Evolutionary conservation across 176 grass and related monocot species (phyloP).

Genomic region (Bothriochloa decipiens): DNA sequence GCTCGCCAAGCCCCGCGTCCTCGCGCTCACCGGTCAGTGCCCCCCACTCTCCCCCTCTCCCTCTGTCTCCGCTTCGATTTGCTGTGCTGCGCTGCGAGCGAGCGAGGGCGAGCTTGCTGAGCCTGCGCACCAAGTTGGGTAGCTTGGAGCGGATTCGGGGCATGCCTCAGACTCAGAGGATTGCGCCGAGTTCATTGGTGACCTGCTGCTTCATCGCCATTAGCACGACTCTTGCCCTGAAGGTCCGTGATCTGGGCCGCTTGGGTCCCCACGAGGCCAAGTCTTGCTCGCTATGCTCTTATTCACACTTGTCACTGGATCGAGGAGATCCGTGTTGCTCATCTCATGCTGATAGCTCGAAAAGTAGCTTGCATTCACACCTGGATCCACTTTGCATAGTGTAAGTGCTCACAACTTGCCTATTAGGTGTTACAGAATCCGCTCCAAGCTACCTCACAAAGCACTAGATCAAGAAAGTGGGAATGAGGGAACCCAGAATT

Average conservation of each 20-base stretch:
- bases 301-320: neutral
- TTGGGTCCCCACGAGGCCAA: neutral
- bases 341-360: neutral
- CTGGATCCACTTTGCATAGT: neutral
- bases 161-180: neutral
- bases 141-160: neutral
- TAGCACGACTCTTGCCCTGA: neutral
- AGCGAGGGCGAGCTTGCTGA: neutral
- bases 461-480: neutral
- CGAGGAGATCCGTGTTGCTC: constrained; percentile 25
- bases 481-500: neutral
- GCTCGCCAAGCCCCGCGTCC: constrained; percentile 90
- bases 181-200: neutral
- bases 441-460: neutral
- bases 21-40: constrained; percentile 68
- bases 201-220: neutral
- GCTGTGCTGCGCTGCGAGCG: neutral
- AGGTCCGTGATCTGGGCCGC: constrained; percentile 36
- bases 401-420: neutral
- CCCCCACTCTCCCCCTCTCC: neutral
- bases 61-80: constrained; percentile 14
- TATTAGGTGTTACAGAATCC: neutral
- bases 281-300: neutral
- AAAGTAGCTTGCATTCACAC: neutral
- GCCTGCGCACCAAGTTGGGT: neutral